Conservation (phyloP, 2,329 filamentous ascomycete genomes). For the Colletotrichum sp. region DNA sequence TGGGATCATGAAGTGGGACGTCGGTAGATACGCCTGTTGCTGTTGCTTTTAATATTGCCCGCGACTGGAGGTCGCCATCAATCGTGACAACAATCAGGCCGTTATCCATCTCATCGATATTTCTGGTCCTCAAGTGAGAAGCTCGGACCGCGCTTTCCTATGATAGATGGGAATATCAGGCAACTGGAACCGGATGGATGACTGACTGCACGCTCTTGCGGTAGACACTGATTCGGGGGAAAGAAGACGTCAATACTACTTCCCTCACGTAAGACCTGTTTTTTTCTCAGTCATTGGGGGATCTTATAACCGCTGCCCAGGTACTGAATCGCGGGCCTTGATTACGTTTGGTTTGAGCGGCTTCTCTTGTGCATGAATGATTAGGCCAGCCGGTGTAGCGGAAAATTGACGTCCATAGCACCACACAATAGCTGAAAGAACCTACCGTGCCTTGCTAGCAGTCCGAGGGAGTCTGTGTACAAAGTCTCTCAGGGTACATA, state of each 20-base stretch:
- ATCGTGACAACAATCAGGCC: neutral
- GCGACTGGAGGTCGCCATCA: neutral
- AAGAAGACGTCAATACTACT: neutral
- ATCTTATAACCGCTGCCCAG: neutral
- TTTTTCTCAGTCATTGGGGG: too few relatives aligned
- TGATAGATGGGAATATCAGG: neutral
- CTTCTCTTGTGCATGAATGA: neutral
- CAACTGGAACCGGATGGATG: neutral
- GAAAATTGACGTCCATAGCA: neutral
- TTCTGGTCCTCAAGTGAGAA: accelerated
- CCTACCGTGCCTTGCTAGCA: neutral
- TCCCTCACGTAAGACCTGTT: neutral
- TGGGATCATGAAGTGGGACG: neutral
- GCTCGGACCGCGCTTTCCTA: neutral
- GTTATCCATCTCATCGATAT: neutral
- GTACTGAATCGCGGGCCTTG: neutral
- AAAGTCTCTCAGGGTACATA: neutral
- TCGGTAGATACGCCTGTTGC: neutral
- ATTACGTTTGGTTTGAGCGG: neutral
- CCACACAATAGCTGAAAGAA: neutral
- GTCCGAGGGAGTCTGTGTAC: neutral
- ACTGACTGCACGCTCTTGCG: neutral
- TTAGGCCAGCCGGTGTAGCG: neutral
- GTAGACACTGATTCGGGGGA: neutral
- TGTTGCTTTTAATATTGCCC: neutral